Evolutionary conservation across 176 grass and related monocot genomes (phyloP).

Genomic region (Puccinellia tenuiflora): DNA sequence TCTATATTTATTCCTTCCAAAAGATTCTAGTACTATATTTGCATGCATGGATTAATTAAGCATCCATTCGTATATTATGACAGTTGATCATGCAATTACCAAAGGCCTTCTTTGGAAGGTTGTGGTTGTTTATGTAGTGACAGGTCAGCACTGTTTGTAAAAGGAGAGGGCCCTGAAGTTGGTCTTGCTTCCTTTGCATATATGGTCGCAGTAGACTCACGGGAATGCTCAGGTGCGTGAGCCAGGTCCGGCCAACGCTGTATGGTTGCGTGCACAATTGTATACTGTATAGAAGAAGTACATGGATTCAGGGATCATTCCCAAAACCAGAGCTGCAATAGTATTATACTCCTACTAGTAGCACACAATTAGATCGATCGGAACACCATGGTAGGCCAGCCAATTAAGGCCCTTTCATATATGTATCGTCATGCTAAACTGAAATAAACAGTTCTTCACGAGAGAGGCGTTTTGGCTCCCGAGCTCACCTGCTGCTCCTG

Average conservation of each 20-base stretch:
- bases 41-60: neutral
- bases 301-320: neutral
- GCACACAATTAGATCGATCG: neutral
- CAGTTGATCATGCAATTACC: neutral
- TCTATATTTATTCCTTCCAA: neutral
- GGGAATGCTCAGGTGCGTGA: neutral
- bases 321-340: neutral
- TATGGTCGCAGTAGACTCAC: neutral
- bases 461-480: no score
- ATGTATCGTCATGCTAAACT: neutral
- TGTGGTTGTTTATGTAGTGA: neutral
- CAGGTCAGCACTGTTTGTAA: slow-evolving; percentile 6
- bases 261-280: neutral
- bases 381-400: neutral
- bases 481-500: no score
- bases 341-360: neutral
- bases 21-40: neutral
- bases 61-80: neutral
- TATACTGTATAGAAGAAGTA: neutral
- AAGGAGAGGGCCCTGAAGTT: neutral
- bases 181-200: neutral
- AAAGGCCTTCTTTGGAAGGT: neutral
- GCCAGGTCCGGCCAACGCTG: neutral
- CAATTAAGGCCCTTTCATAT: neutral
- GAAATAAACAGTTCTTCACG: neutral